Evolutionary conservation across 1,139 yeast genomes (phyloP).

Genomic region (Lipomyces yarrowii): DNA sequence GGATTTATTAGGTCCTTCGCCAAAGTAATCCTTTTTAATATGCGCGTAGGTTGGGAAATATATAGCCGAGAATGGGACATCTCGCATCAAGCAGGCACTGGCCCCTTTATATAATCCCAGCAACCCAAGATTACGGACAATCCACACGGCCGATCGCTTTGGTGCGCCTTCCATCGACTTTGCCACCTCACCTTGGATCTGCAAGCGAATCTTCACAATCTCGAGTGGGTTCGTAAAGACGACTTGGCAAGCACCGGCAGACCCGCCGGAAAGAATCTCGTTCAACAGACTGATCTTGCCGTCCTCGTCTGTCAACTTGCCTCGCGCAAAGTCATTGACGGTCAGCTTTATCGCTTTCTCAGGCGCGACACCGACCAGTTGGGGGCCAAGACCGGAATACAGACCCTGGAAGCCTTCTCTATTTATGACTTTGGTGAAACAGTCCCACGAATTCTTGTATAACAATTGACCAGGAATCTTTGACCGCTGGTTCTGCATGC

Average conservation of each 20-base stretch:
- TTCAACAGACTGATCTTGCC: constrained; percentile 64
- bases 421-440: constrained; percentile 74
- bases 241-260: constrained; percentile 97
- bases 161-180: constrained; percentile 49
- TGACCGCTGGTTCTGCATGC: constrained; percentile 94
- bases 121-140: constrained; percentile 78
- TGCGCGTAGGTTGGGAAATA: constrained; percentile 98
- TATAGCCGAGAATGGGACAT: constrained; percentile 95
- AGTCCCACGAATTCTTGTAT: constrained; percentile 82
- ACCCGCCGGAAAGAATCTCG: constrained; percentile 87
- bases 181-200: constrained; percentile 81
- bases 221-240: constrained; percentile 94
- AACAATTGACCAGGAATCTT: constrained; percentile 54
- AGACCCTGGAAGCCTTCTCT: constrained; percentile 87
- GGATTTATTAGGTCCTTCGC: constrained; percentile 71
- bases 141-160: constrained; percentile 63
- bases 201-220: constrained; percentile 91
- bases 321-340: constrained; percentile 86
- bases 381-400: constrained; percentile 93
- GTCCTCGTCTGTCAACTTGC: constrained; percentile 60
- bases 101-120: constrained; percentile 91
- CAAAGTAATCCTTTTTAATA: constrained; percentile 77
- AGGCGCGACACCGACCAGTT: constrained; percentile 95
- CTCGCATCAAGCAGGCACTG: constrained; percentile 86
- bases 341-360: constrained; percentile 97